Percentiles rank a stretch among this genome's conserved stretches.
Evolutionary conservation across 179 eudicot species (phyloP).

Genomic region (Kewa caespitosa): DNA sequence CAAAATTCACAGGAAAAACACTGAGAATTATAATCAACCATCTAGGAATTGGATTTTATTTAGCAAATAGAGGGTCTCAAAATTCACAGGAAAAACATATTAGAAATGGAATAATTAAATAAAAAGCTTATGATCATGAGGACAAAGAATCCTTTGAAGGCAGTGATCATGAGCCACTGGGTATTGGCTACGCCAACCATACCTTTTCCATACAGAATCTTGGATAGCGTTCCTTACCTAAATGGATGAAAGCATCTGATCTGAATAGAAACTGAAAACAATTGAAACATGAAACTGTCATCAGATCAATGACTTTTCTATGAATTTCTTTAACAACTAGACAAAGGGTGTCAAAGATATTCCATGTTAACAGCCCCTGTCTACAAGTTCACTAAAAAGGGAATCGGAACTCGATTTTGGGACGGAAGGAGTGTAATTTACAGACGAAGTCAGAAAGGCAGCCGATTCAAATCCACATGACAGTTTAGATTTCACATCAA

Average conservation of each 20-base stretch:
- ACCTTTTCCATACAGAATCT: conserved; percentile 29
- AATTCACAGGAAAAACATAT: no score
- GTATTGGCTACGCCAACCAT: conserved; percentile 19
- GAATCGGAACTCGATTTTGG: no score
- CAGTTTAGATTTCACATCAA: not conserved
- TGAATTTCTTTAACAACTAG: not conserved
- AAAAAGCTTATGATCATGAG: no score
- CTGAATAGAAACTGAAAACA: not conserved
- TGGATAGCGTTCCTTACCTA: conserved; percentile 15
- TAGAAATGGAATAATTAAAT: no score
- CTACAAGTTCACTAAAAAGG: not conserved
- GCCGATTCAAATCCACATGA: not conserved
- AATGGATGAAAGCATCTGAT: conserved; percentile 22
- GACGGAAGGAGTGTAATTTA: no score
- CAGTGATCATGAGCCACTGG: not conserved
- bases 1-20: not conserved
- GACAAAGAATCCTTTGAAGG: conserved; percentile 18
- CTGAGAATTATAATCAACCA: not conserved
- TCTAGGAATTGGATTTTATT: not conserved
- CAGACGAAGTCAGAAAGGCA: no score
- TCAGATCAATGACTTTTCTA: not conserved
- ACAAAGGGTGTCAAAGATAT: not conserved
- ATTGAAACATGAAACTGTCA: not conserved
- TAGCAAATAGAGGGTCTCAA: conserved; percentile 4
- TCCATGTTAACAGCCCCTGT: not conserved